phyloP scores from a whole-genome alignment of 805 yeast genomes.

The Candida insectalens region DNA sequence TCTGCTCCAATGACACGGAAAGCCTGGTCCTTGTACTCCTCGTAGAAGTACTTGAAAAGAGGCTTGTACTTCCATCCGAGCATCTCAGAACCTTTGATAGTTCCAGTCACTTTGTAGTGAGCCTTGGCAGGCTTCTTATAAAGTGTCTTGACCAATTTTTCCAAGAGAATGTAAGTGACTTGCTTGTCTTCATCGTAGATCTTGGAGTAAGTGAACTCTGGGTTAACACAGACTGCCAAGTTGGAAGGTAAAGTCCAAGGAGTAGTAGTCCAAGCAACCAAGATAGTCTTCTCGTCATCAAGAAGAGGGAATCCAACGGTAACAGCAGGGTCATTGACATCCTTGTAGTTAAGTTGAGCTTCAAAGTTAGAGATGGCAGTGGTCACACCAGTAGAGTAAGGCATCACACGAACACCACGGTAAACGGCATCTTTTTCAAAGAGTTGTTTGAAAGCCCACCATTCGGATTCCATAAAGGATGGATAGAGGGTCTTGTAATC shows the following conservation, averaged over 20 bases:
- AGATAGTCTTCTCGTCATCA: constrained; percentile 70
- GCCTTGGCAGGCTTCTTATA: constrained; percentile 94
- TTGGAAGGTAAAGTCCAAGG: constrained; percentile 99
- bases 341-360: constrained; percentile 97
- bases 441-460: constrained; percentile 97
- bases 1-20: constrained; percentile 75
- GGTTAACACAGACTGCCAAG: constrained; percentile 84
- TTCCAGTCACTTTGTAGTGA: constrained; percentile 74
- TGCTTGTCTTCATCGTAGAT: constrained; percentile 83
- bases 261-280: constrained; percentile 99
- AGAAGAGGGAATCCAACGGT: constrained; percentile 79
- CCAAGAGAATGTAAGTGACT: constrained; percentile 74
- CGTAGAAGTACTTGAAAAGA: constrained; percentile 70
- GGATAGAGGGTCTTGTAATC: constrained; percentile 97
- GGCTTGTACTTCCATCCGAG: constrained; percentile 78
- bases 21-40: constrained; percentile 64
- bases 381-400: constrained; percentile 94
- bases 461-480: constrained; percentile 92
- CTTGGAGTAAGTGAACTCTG: constrained; percentile 84
- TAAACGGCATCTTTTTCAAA: constrained; percentile 82
- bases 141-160: constrained; percentile 68
- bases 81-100: constrained; percentile 69
- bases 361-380: constrained; percentile 96
- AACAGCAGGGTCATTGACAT: constrained; percentile 93
- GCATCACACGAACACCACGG: constrained; percentile 96